Base-by-base conservation (phyloP, 768 basidiomycete genomes). In the Suillus subaureus region DNA sequence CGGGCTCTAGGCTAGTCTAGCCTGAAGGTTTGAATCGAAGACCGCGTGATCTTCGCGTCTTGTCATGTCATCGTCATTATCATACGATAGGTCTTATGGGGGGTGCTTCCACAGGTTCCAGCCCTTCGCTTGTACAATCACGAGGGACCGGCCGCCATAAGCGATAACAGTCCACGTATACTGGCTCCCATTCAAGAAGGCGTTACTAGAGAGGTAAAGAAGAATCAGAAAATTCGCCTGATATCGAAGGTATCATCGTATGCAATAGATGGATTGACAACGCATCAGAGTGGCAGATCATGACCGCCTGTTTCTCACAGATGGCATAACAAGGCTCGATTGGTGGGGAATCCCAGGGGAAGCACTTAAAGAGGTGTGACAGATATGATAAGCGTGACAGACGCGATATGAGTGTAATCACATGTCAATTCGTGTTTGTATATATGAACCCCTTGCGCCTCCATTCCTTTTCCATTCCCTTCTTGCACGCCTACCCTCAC, bases 391-490 rank as follows among this genome's bases (percentile, higher is more conserved):
- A 55, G 54, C 21, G 54, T 55, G 54, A 55, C 54, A 55, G 54
- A 55, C 54, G 11, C 33, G 54, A 54, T 21, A 31, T 5, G 21
- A 1, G 26, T 6, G 16, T n/a, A 61, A 63, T 63, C 62, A 63
- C 62, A 63, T 63, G 62, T 40, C 56, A 63, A 13, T 37, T 28
- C 21, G 9, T 26, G 61, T 61, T 12, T 11, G n/a, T 63, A 63
- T 63, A 63, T 63, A 63, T 63, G 56, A 63, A 63, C 62, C 62
- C 55, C 52, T 55, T 63, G 35, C 62, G 55, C 54, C 23, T 62
- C 39, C 23, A 52, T 35, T 63, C 8, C 11, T 60, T 21, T 11
- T 55, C 23, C 21, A n/a, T 47, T 33, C 28, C 56, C 57, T 40
- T 23, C 62, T 63, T 60, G 33, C 16, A 43, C 61, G 40, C 40